These are phyloP conservation scores for Lipomyces lipofer DNA, from an alignment of 805 yeast genomes.

Conservation along the genomic window DNA sequence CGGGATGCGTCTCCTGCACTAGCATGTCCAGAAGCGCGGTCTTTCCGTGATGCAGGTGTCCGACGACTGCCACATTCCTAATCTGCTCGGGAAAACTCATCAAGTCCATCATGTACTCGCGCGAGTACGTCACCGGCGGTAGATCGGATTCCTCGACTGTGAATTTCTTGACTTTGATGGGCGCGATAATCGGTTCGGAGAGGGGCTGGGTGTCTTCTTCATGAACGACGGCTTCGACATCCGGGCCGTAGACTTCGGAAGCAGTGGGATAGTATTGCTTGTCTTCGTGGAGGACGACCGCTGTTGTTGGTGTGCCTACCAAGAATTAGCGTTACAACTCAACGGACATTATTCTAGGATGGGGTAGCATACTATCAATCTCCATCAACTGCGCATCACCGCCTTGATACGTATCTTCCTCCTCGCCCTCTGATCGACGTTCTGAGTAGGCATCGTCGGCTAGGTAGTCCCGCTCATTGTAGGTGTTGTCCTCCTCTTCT, in stretches of 20 bases:
- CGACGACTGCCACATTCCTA: slow-evolving; percentile 76
- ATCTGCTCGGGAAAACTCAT: slow-evolving; percentile 59
- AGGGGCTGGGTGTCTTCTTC: slow-evolving; percentile 55
- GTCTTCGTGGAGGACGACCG: slow-evolving; percentile 49
- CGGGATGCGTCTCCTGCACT: slow-evolving; percentile 63
- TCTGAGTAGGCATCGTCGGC: slow-evolving; percentile 1
- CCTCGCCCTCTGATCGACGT: background rate
- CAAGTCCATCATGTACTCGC: slow-evolving; percentile 58
- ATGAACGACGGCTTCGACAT: slow-evolving; percentile 64
- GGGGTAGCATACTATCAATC: slow-evolving; percentile 14
- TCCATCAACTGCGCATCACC: slow-evolving; percentile 26
- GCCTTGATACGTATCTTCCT: slow-evolving; percentile 9
- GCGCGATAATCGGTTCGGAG: slow-evolving; percentile 66
- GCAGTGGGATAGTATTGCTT: slow-evolving; percentile 48
- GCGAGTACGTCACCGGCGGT: slow-evolving; percentile 62
- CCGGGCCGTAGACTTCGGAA: slow-evolving; percentile 54
- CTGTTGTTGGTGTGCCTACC: slow-evolving; percentile 26
- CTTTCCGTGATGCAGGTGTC: slow-evolving; percentile 82
- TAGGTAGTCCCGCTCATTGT: slow-evolving; percentile 3
- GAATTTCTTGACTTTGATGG: slow-evolving; percentile 46
- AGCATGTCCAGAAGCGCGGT: slow-evolving; percentile 73
- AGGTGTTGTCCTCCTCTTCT: slow-evolving; percentile 20
- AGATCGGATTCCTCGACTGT: slow-evolving; percentile 53
- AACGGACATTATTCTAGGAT: background rate
- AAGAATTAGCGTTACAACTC: background rate